Base-by-base conservation (phyloP, 1,284 basidiomycete species). In the Trametes hirsuta region DNA sequence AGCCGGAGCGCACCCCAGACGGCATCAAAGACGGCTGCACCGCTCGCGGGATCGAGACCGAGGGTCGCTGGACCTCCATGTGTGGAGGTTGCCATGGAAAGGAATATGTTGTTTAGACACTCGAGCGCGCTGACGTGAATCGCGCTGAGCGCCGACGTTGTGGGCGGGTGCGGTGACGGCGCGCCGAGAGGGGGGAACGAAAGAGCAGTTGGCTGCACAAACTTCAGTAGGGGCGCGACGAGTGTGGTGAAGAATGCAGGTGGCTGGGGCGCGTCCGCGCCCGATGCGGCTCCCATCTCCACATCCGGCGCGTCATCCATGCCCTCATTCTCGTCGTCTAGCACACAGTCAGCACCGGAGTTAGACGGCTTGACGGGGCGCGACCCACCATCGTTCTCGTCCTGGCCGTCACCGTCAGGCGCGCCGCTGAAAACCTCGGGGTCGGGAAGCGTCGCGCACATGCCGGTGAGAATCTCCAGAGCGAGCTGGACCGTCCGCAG, bases 91-190 rank as follows among this genome's bases (percentile, higher is more conserved):
- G 87, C 81, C 22, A 93, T 80, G 1, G 93, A 89, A 50, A 97
- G 80, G 68, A 96, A 90, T 14, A 95, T 81, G 74, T 98, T 97
- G 72, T 94, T 96, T 57, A 97, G 82, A 67, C 94, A 95, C 74
- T 97, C 94, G 50, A 96, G 80, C 6, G 94, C 93, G 61, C 88
- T 82, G 51, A 94, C 80, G 71, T 97, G 94, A 47, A 97, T 85
- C 1, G 88, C 84, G 61, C 88, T 84, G 40, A 97, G 83, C 6
- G 82, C 88, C 10, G 93, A 92, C 0, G 94, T 95, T 12, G 88
- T 94, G 1, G 93, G 94, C 45, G 92, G 91, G 71, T 95, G 92
- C 14, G 82, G 77, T 0, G 91, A 93, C 5, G 84, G 82, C 3
- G 81, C 72, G 21, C 83, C 80, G 11, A 85, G 75, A 0, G 92